Conservation (phyloP, 1,284 basidiomycete species). For the Fomitopsis schrenkii region DNA sequence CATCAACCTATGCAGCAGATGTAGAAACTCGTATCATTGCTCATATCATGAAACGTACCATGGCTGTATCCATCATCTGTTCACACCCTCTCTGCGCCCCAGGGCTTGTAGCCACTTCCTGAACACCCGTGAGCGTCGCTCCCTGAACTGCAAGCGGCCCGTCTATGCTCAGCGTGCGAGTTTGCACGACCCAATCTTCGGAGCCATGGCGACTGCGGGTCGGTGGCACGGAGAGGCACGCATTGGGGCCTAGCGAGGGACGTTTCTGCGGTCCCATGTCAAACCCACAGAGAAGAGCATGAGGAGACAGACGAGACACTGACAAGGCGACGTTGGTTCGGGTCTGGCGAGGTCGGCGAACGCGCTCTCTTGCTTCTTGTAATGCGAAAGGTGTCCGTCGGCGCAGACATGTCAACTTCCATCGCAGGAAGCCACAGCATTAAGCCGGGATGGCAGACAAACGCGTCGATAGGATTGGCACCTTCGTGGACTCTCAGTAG, state of each 20-base stretch:
- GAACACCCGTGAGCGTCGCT: constrained; percentile 9
- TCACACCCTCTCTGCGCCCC: background rate
- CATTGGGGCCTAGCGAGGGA: constrained; percentile 36
- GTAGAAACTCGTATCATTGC: background rate
- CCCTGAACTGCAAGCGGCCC: constrained; percentile 36
- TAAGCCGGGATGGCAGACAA: too few species aligned
- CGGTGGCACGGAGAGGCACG: constrained; percentile 22
- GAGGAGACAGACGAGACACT: background rate
- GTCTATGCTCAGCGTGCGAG: constrained; percentile 54
- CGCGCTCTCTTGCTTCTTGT: constrained; percentile 5
- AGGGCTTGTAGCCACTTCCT: constrained; percentile 3
- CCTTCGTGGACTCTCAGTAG: background rate
- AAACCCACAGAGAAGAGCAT: background rate
- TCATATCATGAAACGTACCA: constrained; percentile 7
- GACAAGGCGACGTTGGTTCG: constrained; percentile 1
- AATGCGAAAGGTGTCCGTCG: background rate
- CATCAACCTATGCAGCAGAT: background rate
- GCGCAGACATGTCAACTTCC: constrained; percentile 6
- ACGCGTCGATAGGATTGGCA: background rate
- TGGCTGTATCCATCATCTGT: constrained; percentile 13
- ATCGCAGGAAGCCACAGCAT: background rate
- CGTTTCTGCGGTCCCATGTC: constrained; percentile 45
- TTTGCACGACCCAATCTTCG: constrained; percentile 67
- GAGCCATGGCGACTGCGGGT: constrained; percentile 28
- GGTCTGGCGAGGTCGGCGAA: constrained; percentile 4